Percentiles rank a stretch among this genome's conserved stretches.
Evolutionary conservation across 192 early-diverging fungal species (phyloP).

Genomic region (Rhizoclosmatium globosum): DNA sequence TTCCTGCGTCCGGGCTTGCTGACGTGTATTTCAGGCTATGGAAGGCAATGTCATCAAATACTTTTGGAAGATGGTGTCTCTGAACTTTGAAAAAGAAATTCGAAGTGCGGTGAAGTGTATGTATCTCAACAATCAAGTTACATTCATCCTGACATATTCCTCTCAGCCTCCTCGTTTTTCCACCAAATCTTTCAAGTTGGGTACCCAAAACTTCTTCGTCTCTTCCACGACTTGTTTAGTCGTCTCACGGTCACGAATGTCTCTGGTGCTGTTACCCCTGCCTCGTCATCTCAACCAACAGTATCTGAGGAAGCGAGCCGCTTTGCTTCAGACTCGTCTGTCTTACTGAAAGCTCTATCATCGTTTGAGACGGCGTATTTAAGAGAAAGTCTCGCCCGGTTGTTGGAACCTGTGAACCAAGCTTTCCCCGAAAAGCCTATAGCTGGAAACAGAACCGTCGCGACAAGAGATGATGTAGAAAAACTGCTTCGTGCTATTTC

Average conservation of each 20-base stretch:
- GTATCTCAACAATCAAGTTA: neutral
- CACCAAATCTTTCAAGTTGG: constrained; percentile 55
- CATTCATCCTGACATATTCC: neutral
- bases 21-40: constrained; percentile 26
- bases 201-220: constrained; percentile 60
- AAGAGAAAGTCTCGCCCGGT: constrained; percentile 58
- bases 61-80: constrained; percentile 47
- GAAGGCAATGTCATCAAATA: constrained; percentile 45
- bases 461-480: constrained; percentile 61
- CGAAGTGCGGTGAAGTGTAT: constrained; percentile 50
- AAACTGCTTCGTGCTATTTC: constrained; percentile 64
- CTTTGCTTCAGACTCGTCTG: constrained; percentile 17
- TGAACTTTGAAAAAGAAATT: constrained; percentile 51
- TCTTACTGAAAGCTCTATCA: constrained; percentile 44
- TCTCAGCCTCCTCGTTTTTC: constrained; percentile 45
- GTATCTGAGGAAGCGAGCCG: neutral
- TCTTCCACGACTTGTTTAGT: constrained; percentile 57
- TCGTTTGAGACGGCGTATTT: constrained; percentile 65
- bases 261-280: neutral
- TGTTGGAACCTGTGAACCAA: constrained; percentile 70
- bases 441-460: constrained; percentile 17
- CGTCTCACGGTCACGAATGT: constrained; percentile 40
- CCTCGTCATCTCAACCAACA: neutral
- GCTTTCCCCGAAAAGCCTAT: constrained; percentile 60
- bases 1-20: constrained; percentile 12